A percentile compares a stretch with the other conserved stretches of the same genome.
Conservation (phyloP, 148 eudicot species). For the Rhododendron ovatum region DNA sequence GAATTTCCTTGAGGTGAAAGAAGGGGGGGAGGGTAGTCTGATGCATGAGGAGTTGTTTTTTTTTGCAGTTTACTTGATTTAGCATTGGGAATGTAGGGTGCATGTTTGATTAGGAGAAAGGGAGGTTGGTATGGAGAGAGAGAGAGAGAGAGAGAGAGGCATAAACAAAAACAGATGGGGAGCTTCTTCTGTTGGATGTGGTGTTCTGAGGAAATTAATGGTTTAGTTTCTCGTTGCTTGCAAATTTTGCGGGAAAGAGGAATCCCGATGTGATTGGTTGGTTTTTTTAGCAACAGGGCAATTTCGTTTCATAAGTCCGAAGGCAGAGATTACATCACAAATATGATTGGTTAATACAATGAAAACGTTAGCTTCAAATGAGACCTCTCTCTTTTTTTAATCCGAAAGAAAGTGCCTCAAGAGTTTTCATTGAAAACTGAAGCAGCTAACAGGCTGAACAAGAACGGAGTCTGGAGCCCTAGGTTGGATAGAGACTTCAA, state of each 20-base stretch:
- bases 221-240: not conserved
- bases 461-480: too few relatives aligned
- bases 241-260: not conserved
- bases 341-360: not conserved
- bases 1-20: not conserved
- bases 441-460: too few relatives aligned
- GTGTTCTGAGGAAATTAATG: not conserved
- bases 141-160: not conserved
- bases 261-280: not conserved
- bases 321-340: too few relatives aligned
- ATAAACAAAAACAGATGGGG: not conserved
- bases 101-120: constrained; percentile 5
- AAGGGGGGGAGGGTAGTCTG: not conserved
- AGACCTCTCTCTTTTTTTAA: not conserved
- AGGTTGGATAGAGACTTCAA: too few relatives aligned
- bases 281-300: too few relatives aligned
- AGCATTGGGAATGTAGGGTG: constrained; percentile 6
- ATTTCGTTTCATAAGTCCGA: too few relatives aligned
- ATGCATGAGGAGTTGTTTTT: not conserved
- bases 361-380: not conserved
- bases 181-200: not conserved
- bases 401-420: too few relatives aligned
- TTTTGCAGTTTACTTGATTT: constrained; percentile 4
- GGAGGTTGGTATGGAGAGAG: not conserved
- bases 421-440: too few relatives aligned